phyloP scores from a whole-genome alignment of 2,329 filamentous ascomycete species.

The Monosporascus sp. region DNA sequence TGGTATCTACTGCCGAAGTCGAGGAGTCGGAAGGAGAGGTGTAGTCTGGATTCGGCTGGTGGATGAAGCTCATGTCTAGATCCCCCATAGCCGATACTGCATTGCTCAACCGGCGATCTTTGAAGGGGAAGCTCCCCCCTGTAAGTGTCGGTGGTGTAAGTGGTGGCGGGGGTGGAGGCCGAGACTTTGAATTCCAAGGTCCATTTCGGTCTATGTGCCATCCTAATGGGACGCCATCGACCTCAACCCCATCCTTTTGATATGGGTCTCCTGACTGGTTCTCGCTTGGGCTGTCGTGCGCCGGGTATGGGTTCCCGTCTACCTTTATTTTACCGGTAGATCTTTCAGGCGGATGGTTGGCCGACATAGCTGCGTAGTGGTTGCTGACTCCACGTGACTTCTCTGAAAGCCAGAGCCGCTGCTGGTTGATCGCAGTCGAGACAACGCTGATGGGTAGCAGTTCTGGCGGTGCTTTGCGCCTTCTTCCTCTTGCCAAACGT shows the following conservation, averaged over 20 bases:
- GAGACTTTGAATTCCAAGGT: conserved; percentile 28
- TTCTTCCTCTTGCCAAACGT: conserved; percentile 13
- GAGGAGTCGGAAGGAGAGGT: conserved; percentile 23
- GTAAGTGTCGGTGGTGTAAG: conserved; percentile 44
- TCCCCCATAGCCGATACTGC: conserved; percentile 29
- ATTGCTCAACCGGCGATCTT: conserved; percentile 32
- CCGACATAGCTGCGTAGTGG: conserved; percentile 21
- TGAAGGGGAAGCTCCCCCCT: conserved; percentile 37
- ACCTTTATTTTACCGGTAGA: conserved; percentile 7
- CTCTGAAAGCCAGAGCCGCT: conserved; percentile 15
- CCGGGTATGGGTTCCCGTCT: conserved; percentile 2
- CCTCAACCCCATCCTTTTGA: conserved; percentile 4
- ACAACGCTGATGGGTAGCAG: conserved; percentile 4
- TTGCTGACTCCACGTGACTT: conserved; percentile 28
- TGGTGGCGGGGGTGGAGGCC: conserved; percentile 42
- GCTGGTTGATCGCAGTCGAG: conserved; percentile 8
- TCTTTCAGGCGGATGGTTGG: conserved; percentile 15
- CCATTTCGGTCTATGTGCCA: conserved; percentile 20
- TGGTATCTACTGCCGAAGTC: conserved; percentile 14
- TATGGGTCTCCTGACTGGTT: conserved; percentile 10
- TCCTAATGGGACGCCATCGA: conserved; percentile 5
- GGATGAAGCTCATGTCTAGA: conserved; percentile 37
- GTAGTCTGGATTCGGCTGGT: conserved; percentile 48
- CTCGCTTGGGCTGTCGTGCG: conserved; percentile 1
- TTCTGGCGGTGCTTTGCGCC: conserved; percentile 13